phyloP scores from a whole-genome alignment of 2,329 filamentous ascomycete species.

The Colletotrichum phormii region DNA sequence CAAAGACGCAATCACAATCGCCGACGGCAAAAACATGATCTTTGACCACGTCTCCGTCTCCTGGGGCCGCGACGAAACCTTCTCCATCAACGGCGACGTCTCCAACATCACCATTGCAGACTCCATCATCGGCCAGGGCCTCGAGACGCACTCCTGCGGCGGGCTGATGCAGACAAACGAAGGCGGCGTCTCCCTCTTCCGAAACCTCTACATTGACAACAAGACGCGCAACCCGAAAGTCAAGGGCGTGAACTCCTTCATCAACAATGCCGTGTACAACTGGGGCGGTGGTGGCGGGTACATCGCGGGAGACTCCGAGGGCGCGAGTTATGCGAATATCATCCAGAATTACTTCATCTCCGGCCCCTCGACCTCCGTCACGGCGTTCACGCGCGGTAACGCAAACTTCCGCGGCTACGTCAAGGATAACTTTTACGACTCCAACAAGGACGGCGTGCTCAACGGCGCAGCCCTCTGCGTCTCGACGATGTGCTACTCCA shows the following conservation, averaged over 20 bases:
- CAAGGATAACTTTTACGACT: constrained; percentile 63
- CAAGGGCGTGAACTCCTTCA: constrained; percentile 67
- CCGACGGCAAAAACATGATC: constrained; percentile 64
- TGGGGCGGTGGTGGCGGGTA: constrained; percentile 66
- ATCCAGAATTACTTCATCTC: constrained; percentile 69
- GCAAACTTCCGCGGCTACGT: constrained; percentile 65
- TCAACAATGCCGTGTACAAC: constrained; percentile 65
- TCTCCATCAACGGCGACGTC: constrained; percentile 60
- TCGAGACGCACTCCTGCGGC: constrained; percentile 64
- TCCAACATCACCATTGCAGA: constrained; percentile 64
- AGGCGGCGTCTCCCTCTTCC: constrained; percentile 55
- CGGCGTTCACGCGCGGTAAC: constrained; percentile 67
- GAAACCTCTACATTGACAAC: constrained; percentile 68
- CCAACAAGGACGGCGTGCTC: constrained; percentile 59
- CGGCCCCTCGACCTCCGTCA: constrained; percentile 60
- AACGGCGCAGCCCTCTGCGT: constrained; percentile 59
- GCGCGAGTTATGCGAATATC: constrained; percentile 61
- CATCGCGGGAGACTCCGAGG: constrained; percentile 62
- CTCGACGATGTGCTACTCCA: constrained; percentile 57
- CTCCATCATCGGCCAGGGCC: constrained; percentile 64
- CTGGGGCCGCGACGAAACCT: constrained; percentile 68
- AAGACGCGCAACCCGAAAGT: constrained; percentile 69
- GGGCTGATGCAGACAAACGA: constrained; percentile 62
- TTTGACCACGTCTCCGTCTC: constrained; percentile 66
- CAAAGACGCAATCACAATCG: constrained; percentile 66